A percentile compares a stretch with the other conserved stretches of the same genome.
Evolutionary conservation across 345 rosid genomes (phyloP).

Genomic region (Citrus trifoliata): DNA sequence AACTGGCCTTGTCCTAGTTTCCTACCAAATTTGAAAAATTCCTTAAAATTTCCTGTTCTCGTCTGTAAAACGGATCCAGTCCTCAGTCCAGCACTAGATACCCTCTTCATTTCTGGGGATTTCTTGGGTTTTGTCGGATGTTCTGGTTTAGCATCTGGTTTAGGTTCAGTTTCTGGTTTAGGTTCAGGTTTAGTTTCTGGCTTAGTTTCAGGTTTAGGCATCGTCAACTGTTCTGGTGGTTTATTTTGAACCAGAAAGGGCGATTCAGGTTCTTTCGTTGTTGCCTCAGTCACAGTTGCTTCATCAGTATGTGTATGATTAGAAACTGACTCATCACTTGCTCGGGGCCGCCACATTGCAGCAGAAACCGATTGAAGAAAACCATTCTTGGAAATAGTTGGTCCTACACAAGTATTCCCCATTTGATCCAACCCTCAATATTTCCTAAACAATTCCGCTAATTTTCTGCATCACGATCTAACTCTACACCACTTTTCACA

Average conservation of each 20-base stretch:
- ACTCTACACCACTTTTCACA: slow-evolving; percentile 10
- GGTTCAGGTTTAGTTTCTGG: not conserved
- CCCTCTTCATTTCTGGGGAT: slow-evolving; percentile 53
- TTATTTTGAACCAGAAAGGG: slow-evolving; percentile 58
- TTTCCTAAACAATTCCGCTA: slow-evolving; percentile 16
- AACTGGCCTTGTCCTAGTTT: slow-evolving; percentile 94
- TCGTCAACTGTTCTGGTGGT: slow-evolving; percentile 70
- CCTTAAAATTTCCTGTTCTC: slow-evolving; percentile 73
- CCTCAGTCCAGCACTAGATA: slow-evolving; percentile 70
- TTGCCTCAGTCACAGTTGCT: slow-evolving; percentile 30
- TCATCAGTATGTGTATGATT: slow-evolving; percentile 25
- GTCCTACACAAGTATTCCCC: slow-evolving; percentile 91
- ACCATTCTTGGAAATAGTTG: slow-evolving; percentile 60
- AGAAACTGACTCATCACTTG: slow-evolving; percentile 51
- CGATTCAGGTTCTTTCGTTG: slow-evolving; percentile 37
- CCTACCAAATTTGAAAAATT: slow-evolving; percentile 64
- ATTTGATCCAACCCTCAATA: slow-evolving; percentile 30
- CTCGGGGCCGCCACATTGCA: slow-evolving; percentile 68
- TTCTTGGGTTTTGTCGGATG: slow-evolving; percentile 41
- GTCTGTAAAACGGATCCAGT: slow-evolving; percentile 67
- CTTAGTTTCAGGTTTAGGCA: slow-evolving; percentile 28
- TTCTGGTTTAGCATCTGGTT: slow-evolving; percentile 23
- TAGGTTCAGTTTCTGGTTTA: slow-evolving; percentile 8
- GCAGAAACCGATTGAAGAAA: slow-evolving; percentile 77
- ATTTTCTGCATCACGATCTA: slow-evolving; percentile 40